Percentiles rank a stretch among this genome's conserved stretches.
Evolutionary conservation across 148 eudicot genomes (phyloP).

Genomic region (Silene uniflora): DNA sequence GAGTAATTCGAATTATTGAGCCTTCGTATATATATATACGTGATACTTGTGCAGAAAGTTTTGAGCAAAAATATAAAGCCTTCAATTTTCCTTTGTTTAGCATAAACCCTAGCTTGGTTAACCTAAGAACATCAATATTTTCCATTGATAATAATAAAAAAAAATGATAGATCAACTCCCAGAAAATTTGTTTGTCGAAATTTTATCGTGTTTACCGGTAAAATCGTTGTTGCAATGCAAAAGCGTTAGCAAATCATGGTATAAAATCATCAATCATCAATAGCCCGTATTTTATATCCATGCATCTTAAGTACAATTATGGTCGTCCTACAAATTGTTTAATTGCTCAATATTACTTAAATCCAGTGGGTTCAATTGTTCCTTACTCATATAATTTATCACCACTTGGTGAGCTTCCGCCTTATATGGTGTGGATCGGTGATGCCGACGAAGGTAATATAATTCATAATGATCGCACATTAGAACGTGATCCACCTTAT

Average conservation of each 20-base stretch:
- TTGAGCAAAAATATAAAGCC: no score
- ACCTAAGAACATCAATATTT: no score
- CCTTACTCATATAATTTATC: no score
- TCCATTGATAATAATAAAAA: no score
- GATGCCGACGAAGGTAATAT: background rate
- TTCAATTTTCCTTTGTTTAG: no score
- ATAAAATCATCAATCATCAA: background rate
- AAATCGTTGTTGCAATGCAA: background rate
- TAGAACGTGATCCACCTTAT: no score
- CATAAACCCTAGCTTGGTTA: no score
- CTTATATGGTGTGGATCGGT: background rate
- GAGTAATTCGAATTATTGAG: no score
- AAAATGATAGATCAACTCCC: background rate
- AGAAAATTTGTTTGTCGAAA: constrained; percentile 10
- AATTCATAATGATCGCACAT: background rate
- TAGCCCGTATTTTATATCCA: background rate
- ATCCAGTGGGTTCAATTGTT: no score
- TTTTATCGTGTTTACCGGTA: constrained; percentile 6
- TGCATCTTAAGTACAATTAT: constrained; percentile 4
- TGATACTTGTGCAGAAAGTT: no score
- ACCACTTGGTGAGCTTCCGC: background rate
- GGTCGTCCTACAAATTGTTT: background rate
- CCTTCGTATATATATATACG: no score
- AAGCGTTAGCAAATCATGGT: constrained; percentile 2
- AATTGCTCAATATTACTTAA: background rate